Base-by-base conservation (phyloP, 2,329 filamentous ascomycete species). In the Neonectria coccinea region DNA sequence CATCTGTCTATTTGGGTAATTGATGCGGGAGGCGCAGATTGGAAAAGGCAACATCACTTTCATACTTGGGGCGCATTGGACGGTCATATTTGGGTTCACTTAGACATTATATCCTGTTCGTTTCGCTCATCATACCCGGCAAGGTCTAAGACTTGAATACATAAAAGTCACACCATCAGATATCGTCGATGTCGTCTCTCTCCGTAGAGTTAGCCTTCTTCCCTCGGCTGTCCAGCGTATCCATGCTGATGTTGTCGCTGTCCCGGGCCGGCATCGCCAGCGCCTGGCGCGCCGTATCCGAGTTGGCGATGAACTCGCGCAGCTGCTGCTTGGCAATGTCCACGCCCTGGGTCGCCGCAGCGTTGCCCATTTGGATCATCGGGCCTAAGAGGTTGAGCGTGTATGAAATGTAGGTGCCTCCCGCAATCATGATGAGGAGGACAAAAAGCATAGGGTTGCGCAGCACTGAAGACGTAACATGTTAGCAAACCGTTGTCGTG, bases 301-400 rank as follows among this genome's bases (percentile, higher is more conserved):
- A 93, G 73, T 88, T 91, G 81, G 94, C 92, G 62, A 98, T 85
- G 75, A 97, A 97, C 33, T 97, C 93, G 25, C 95, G 89, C 51
- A 98, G 87, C 73, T 92, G 91, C 82, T 96, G 91, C 83, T 97
- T 97, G 76, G 93, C 92, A 70, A 99, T 93, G 72, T 97, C 93
- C 31, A 97, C 75, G 8, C 92, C 96, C 81, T 99, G 96, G 67
- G 86, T 86, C 52, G 89, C 91, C 4, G 96, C 96, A 14, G 96
- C 96, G 72, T 96, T 96, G 70, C 89, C 88, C 93, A 99, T 97
- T 76, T 97, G 94, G 72, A 97, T 84, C 85, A 99, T 98, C 0
- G 96, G 96, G 1, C 96, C 96, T 82, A 97, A 94, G 16, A 99
- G 88, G 78, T 98, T 98, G 70, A 99, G 90, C 36, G 90, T 94